These are phyloP conservation scores for Lonicera japonica DNA, from an alignment of 129 eudicot genomes.

Conservation along the genomic window DNA sequence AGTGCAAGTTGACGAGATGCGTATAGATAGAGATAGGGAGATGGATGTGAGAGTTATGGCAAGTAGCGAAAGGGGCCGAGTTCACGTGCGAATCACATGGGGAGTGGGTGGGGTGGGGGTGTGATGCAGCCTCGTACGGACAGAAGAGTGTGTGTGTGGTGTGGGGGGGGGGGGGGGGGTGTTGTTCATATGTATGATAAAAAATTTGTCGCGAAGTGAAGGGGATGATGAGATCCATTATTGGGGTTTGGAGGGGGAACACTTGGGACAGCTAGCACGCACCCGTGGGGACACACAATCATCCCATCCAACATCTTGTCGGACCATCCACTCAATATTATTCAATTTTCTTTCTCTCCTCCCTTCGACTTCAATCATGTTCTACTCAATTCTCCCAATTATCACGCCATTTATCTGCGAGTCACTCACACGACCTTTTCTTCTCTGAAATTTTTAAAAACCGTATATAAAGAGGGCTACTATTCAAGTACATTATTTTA, in stretches of 20 bases:
- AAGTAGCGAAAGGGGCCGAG: slow-evolving; percentile 19
- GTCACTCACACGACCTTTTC: no score
- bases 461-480: slow-evolving; percentile 1
- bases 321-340: slow-evolving; percentile 6
- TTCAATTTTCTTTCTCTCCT: background rate
- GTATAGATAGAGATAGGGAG: background rate
- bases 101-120: background rate
- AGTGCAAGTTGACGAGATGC: no score
- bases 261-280: slow-evolving; percentile 77
- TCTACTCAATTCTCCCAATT: no score
- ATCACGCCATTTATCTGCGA: no score
- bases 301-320: slow-evolving; percentile 76
- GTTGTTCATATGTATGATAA: no score
- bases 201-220: slow-evolving; percentile 5
- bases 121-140: slow-evolving; percentile 46
- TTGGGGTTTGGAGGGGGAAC: slow-evolving; percentile 38
- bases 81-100: slow-evolving; percentile 63
- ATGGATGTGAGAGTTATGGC: background rate
- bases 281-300: slow-evolving; percentile 50
- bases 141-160: background rate
- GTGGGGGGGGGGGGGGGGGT: background rate
- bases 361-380: background rate
- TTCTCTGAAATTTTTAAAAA: no score
- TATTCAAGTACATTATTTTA: background rate
- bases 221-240: slow-evolving; percentile 35